phyloP scores from a whole-genome alignment of 2,329 filamentous ascomycete species.

The Geosmithia flava region DNA sequence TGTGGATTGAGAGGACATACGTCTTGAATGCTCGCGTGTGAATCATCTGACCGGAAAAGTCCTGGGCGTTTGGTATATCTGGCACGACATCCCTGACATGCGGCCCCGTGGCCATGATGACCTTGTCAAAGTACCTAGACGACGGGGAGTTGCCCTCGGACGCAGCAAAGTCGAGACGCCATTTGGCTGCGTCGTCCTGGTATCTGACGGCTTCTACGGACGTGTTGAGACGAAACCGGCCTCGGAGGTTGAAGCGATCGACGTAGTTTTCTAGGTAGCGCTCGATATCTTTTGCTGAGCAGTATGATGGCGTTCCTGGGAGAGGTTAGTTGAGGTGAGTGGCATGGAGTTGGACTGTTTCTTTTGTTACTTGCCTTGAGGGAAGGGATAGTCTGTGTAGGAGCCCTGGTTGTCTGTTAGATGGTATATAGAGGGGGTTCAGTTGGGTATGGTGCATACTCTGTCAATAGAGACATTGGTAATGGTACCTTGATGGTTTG shows the following conservation, averaged over 20 bases:
- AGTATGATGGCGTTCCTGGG: slow-evolving; percentile 5
- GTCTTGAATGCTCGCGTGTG: slow-evolving; percentile 3
- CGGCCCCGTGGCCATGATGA: slow-evolving; percentile 20
- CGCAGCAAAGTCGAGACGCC: slow-evolving; percentile 10
- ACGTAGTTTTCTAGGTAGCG: slow-evolving; percentile 19
- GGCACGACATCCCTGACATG: slow-evolving; percentile 21
- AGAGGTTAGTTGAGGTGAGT: not conserved
- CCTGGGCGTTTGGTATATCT: slow-evolving; percentile 13
- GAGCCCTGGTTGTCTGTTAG: slow-evolving; percentile 11
- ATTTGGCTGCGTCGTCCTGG: slow-evolving; percentile 6
- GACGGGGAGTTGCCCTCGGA: slow-evolving; percentile 6
- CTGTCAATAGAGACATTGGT: slow-evolving; percentile 15
- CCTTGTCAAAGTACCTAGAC: slow-evolving; percentile 19
- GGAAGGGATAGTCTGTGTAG: slow-evolving; percentile 22
- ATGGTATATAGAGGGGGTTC: not conserved
- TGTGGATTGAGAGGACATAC: not conserved
- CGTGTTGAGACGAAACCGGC: slow-evolving; percentile 12
- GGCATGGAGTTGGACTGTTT: not conserved
- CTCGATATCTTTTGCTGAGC: slow-evolving; percentile 11
- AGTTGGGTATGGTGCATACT: not conserved
- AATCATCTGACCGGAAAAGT: not conserved
- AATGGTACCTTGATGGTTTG: slow-evolving; percentile 7
- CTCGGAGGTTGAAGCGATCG: slow-evolving; percentile 15
- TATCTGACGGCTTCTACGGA: slow-evolving; percentile 6
- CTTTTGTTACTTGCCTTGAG: slow-evolving; percentile 9